Conservation (phyloP, 1,139 yeast species). For the Nematodospora anomalae region DNA sequence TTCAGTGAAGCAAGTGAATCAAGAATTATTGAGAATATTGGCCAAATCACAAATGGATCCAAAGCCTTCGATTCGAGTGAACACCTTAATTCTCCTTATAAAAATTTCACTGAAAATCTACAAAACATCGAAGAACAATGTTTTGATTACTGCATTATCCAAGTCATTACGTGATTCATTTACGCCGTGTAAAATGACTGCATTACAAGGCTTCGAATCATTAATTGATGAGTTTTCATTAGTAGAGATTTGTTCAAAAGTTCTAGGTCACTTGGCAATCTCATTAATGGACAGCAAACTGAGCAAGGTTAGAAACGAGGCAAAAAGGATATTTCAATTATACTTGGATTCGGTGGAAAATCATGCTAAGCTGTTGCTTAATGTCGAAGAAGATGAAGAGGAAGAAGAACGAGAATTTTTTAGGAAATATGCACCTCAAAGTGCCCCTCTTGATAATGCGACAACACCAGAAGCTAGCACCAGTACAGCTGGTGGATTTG, state of each 20-base stretch:
- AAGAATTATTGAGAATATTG: slow-evolving; percentile 74
- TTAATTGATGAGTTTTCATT: slow-evolving; percentile 68
- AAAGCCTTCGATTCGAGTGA: slow-evolving; percentile 80
- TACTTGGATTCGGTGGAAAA: slow-evolving; percentile 64
- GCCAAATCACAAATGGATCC: slow-evolving; percentile 90
- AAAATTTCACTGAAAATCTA: slow-evolving; percentile 68
- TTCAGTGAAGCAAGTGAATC: slow-evolving; percentile 79
- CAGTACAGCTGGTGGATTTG: slow-evolving; percentile 7
- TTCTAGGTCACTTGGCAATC: slow-evolving; percentile 85
- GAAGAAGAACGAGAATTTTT: slow-evolving; percentile 37
- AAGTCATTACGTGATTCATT: slow-evolving; percentile 82
- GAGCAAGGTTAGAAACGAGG: slow-evolving; percentile 66
- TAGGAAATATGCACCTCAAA: slow-evolving; percentile 26
- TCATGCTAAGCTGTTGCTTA: slow-evolving; percentile 59
- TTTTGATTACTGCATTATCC: slow-evolving; percentile 82
- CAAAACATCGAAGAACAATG: slow-evolving; percentile 59
- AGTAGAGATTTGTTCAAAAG: slow-evolving; percentile 74
- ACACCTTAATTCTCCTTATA: slow-evolving; percentile 76
- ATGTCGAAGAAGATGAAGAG: slow-evolving; percentile 44
- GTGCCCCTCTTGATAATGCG: slow-evolving; percentile 3
- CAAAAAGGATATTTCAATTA: slow-evolving; percentile 62
- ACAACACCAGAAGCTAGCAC: not conserved
- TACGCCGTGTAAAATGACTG: slow-evolving; percentile 73
- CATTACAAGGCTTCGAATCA: slow-evolving; percentile 70
- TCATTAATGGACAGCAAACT: slow-evolving; percentile 74